A percentile compares a stretch with the other conserved stretches of the same genome.
These are phyloP conservation scores for Diaporthe nobilis DNA, from an alignment of 2,329 filamentous ascomycete genomes.

Conservation along the genomic window DNA sequence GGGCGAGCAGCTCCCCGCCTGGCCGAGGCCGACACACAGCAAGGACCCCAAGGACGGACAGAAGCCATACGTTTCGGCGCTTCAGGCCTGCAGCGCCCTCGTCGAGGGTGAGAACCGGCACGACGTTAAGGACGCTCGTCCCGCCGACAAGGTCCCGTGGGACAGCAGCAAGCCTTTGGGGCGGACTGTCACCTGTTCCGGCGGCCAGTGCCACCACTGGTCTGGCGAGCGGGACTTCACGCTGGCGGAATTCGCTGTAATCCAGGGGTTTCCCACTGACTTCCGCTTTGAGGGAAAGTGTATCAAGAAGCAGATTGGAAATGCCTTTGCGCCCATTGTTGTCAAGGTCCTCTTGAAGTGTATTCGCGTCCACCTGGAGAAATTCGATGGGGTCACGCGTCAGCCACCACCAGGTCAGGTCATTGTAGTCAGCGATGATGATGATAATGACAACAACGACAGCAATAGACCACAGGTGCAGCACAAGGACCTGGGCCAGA, in stretches of 20 bases:
- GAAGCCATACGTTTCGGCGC: slow-evolving; percentile 60
- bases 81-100: slow-evolving; percentile 57
- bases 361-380: slow-evolving; percentile 61
- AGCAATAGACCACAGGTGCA: neutral
- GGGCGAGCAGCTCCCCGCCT: slow-evolving; percentile 77
- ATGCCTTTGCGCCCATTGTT: slow-evolving; percentile 79
- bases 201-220: slow-evolving; percentile 75
- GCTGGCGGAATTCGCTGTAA: slow-evolving; percentile 74
- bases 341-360: slow-evolving; percentile 66
- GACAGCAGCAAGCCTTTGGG: slow-evolving; percentile 63
- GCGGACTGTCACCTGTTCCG: slow-evolving; percentile 75
- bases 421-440: slow-evolving; percentile 31
- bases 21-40: slow-evolving; percentile 74
- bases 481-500: neutral
- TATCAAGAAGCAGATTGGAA: slow-evolving; percentile 79
- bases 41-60: slow-evolving; percentile 53
- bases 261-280: slow-evolving; percentile 77
- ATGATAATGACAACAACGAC: slow-evolving; percentile 1
- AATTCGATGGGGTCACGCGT: slow-evolving; percentile 55
- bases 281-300: slow-evolving; percentile 69
- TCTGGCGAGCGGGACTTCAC: slow-evolving; percentile 75
- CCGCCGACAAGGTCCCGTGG: slow-evolving; percentile 55
- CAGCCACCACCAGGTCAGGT: slow-evolving; percentile 11
- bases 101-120: slow-evolving; percentile 53
- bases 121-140: slow-evolving; percentile 47